Base-by-base conservation (phyloP, 1,284 basidiomycete species). In the Bjerkandera adusta region DNA sequence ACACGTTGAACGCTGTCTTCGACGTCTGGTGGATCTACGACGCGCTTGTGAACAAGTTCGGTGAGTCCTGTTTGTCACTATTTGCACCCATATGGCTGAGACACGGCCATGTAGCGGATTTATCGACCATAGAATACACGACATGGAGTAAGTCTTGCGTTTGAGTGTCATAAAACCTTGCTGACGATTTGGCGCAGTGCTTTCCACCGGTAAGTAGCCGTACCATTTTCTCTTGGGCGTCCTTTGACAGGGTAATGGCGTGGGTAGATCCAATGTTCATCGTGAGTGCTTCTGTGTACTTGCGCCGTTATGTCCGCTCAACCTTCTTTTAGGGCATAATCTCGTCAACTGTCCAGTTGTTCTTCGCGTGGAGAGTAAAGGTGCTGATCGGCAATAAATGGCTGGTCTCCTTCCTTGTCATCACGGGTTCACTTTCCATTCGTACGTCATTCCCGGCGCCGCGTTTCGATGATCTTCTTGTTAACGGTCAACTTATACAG, bases 291-390 rank as follows among this genome's bases (percentile, higher is more conserved):
- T n/a, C 20, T 16, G 7, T 3, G 5, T 21, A 3, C 15, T 21
- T n/a, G n/a, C n/a, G 3, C 18, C 25, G 20, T 21, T 15, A n/a
- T n/a, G n/a, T n/a, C n/a, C n/a, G n/a, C n/a, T n/a, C n/a, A n/a
- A n/a, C n/a, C n/a, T n/a, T n/a, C n/a, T n/a, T 20, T 11, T 34
- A 70, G 67, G 65, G 66, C 2, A 48, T 71, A 30, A 66, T 69
- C n/a, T 70, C 70, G n/a, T 57, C 63, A 36, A 57, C 62, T n/a
- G 69, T 70, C 13, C 70, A 71, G 43, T 47, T 67, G 16, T 71
- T 71, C 57, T 72, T 72, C 51, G 67, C 70, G 5, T 71, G 70
- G 70, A 59, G 70, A 47, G 67, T 71, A 33, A 61, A 62, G 25
- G 55, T 68, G 16, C 62, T 71, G 40, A 69, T 62, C 12, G 53